phyloP scores from a whole-genome alignment of 164 flowering plant genomes.

The Dillenia suffruticosa region DNA sequence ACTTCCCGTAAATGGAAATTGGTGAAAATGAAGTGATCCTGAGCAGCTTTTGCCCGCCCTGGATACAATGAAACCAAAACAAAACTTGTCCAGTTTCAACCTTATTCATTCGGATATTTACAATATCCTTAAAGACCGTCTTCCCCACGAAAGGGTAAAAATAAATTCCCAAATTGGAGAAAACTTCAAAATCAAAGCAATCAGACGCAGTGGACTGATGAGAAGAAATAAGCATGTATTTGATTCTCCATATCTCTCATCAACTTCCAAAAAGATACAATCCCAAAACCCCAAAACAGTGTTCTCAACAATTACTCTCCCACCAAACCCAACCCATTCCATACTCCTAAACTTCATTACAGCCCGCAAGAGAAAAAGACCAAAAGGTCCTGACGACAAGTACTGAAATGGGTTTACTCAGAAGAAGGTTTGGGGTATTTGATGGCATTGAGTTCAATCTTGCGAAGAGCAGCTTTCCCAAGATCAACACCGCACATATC shows the following conservation, averaged over 20 bases:
- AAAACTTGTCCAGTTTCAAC: too few relatives aligned
- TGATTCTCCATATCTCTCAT: background rate
- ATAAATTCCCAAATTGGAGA: too few relatives aligned
- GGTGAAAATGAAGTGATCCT: too few relatives aligned
- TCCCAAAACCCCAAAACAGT: background rate
- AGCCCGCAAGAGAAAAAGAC: background rate
- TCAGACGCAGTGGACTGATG: too few relatives aligned
- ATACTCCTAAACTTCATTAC: background rate
- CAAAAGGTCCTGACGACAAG: background rate
- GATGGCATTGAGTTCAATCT: constrained; percentile 38
- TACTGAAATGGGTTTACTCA: background rate
- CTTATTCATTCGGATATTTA: too few relatives aligned
- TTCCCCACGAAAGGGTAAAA: too few relatives aligned
- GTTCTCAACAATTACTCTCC: constrained; percentile 4
- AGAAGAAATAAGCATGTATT: too few relatives aligned
- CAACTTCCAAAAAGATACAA: background rate
- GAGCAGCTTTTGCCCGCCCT: too few relatives aligned
- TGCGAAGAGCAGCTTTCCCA: constrained; percentile 42
- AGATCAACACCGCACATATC: constrained; percentile 50
- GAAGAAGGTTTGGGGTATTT: constrained; percentile 40
- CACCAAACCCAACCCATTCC: background rate
- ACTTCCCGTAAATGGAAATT: too few relatives aligned
- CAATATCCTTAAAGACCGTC: too few relatives aligned
- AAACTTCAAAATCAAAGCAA: too few relatives aligned
- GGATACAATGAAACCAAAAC: too few relatives aligned